A percentile compares a stretch with the other conserved stretches of the same genome.
phyloP scores from a whole-genome alignment of 2,329 filamentous ascomycete species.

The Lachnellula subtilissima region DNA sequence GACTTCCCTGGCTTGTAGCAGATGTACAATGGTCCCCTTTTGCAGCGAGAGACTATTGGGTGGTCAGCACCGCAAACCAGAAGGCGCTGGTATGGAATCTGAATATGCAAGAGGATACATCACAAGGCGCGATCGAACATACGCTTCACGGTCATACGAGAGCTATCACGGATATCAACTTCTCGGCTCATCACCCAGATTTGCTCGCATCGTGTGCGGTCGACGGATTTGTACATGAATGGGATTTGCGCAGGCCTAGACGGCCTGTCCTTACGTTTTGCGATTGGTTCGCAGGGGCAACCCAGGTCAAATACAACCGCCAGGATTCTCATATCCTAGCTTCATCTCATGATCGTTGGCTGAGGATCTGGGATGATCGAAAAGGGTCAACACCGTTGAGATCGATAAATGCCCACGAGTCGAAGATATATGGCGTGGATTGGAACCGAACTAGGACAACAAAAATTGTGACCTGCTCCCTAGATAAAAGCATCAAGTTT shows the following conservation, averaged over 20 bases:
- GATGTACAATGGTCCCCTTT: constrained; percentile 98
- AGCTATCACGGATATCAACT: constrained; percentile 94
- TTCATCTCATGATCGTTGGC: constrained; percentile 81
- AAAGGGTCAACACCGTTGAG: constrained; percentile 72
- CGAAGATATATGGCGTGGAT: constrained; percentile 92
- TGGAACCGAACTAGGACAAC: constrained; percentile 78
- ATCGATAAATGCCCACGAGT: constrained; percentile 82
- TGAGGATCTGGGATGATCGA: constrained; percentile 87
- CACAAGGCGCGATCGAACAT: constrained; percentile 70
- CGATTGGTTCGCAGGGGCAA: constrained; percentile 90
- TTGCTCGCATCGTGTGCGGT: constrained; percentile 85
- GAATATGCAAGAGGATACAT: constrained; percentile 64
- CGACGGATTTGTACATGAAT: constrained; percentile 88
- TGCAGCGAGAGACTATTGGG: constrained; percentile 83
- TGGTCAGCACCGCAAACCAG: constrained; percentile 90
- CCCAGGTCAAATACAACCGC: constrained; percentile 92
- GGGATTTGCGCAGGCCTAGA: constrained; percentile 74
- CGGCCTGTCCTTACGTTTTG: constrained; percentile 76
- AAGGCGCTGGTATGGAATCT: constrained; percentile 93
- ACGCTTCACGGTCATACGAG: constrained; percentile 80
- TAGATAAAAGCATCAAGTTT: constrained; percentile 89
- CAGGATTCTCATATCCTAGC: constrained; percentile 83
- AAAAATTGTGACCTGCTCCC: constrained; percentile 77
- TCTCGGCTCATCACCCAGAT: constrained; percentile 88
- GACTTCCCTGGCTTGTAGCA: constrained; percentile 88